Evolutionary conservation across 306 rosid species (phyloP).

Genomic region (Cicer bijugum): DNA sequence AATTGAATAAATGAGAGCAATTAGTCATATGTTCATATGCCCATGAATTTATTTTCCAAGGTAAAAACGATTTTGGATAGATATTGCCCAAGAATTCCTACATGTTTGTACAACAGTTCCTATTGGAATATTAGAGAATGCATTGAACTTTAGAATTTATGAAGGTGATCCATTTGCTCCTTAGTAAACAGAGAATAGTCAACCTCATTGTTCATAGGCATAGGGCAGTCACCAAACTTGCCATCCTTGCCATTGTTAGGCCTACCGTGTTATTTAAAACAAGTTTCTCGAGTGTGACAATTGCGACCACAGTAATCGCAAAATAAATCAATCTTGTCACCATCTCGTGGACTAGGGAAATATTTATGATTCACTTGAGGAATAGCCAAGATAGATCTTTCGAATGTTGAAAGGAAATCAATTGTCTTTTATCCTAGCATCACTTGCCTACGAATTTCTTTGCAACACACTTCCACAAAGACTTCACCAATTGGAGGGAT

Average conservation of each 20-base stretch:
- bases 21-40: too few species aligned
- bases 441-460: not conserved
- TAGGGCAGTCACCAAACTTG: not conserved
- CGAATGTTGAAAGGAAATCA: not conserved
- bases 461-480: not conserved
- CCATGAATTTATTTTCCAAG: too few species aligned
- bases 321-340: too few species aligned
- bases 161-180: not conserved
- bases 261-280: not conserved
- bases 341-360: not conserved
- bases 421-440: not conserved
- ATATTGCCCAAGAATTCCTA: too few species aligned
- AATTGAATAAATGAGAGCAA: too few species aligned
- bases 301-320: too few species aligned
- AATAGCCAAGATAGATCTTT: not conserved
- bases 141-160: not conserved
- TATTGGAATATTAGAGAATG: too few species aligned
- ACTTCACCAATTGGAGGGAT: not conserved
- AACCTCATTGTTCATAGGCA: not conserved
- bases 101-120: too few species aligned
- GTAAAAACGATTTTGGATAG: too few species aligned
- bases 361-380: not conserved
- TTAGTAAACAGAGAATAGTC: not conserved
- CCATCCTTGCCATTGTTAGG: not conserved
- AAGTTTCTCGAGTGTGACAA: not conserved